Base-by-base conservation (phyloP, 768 basidiomycete species). In the Albatrellus ellisii region DNA sequence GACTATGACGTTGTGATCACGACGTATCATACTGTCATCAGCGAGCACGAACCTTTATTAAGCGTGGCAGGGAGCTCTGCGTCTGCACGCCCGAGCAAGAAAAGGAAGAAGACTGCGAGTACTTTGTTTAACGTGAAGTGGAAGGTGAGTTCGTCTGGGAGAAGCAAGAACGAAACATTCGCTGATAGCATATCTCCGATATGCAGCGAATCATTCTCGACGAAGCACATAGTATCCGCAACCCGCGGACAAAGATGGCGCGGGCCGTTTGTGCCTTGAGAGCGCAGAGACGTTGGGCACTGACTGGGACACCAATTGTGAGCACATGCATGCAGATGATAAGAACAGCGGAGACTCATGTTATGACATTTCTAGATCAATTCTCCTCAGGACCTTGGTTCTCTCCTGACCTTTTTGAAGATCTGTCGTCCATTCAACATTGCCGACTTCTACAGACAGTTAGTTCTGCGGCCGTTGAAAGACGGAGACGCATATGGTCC, bases 251-350 rank as follows among this genome's bases (percentile, higher is more conserved):
- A 0, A 87, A 90, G 63, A 86, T 84, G 73, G 70, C 85, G 7
- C 65, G 69, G 50, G 79, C 83, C 0, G 75, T 78, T 1, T 76
- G 67, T 44, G 73, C 58, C 14, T 62, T 89, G 18, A 59, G 61
- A 14, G 81, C 79, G 0, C 72, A 89, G 50, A 73, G 79, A 46
- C 78, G 86, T 35, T 89, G 86, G 86, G 72, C 76, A 4, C 62
- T 87, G 40, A 77, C 76, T 21, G 88, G 89, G 22, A 95, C 91
- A 6, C 91, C 91, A 0, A 92, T 95, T 45, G 85, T 92, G 58
- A 61, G 84, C 8, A 26, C 2, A 20, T 27, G 36, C 31, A 24
- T 42, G 26, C 26, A 7, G 6, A 35, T 21, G n/a, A n/a, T n/a
- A n/a, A n/a, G n/a, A n/a, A n/a, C n/a, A n/a, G n/a, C n/a, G n/a